Conservation (phyloP, 306 rosid genomes). For the Cicer bijugum region DNA sequence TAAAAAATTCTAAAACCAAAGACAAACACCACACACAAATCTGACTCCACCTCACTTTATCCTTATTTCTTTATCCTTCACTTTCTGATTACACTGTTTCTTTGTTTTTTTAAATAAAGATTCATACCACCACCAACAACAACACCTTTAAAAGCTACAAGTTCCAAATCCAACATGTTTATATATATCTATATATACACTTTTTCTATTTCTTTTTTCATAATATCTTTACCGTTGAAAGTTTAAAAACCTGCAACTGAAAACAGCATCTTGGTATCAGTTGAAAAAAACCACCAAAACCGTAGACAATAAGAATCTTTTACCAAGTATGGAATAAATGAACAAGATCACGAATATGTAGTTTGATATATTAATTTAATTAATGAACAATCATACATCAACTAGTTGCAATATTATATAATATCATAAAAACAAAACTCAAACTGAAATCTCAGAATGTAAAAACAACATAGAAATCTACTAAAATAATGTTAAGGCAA, state of each 20-base stretch:
- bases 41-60: slow-evolving; percentile 87
- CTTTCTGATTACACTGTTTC: slow-evolving; percentile 65
- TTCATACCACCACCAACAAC: slow-evolving; percentile 54
- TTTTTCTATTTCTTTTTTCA: neutral
- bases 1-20: slow-evolving; percentile 70
- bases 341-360: slow-evolving; percentile 56
- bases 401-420: slow-evolving; percentile 57
- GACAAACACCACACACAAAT: slow-evolving; percentile 54
- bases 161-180: slow-evolving; percentile 68
- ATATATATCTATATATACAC: slow-evolving; percentile 16
- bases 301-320: slow-evolving; percentile 94
- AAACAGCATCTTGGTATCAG: slow-evolving; percentile 99
- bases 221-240: slow-evolving; percentile 54
- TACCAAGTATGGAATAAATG: slow-evolving; percentile 64
- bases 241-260: slow-evolving; percentile 81
- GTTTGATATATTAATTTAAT: slow-evolving; percentile 44
- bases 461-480: slow-evolving; percentile 54
- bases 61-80: slow-evolving; percentile 55
- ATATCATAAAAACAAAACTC: slow-evolving; percentile 54
- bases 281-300: slow-evolving; percentile 84
- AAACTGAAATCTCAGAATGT: slow-evolving; percentile 74
- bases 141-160: slow-evolving; percentile 60
- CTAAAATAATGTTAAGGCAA: slow-evolving; percentile 60
- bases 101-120: slow-evolving; percentile 52
- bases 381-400: slow-evolving; percentile 63